Evolutionary conservation across 2,329 filamentous ascomycete species (phyloP).

Genomic region (Botrytis cinerea): DNA sequence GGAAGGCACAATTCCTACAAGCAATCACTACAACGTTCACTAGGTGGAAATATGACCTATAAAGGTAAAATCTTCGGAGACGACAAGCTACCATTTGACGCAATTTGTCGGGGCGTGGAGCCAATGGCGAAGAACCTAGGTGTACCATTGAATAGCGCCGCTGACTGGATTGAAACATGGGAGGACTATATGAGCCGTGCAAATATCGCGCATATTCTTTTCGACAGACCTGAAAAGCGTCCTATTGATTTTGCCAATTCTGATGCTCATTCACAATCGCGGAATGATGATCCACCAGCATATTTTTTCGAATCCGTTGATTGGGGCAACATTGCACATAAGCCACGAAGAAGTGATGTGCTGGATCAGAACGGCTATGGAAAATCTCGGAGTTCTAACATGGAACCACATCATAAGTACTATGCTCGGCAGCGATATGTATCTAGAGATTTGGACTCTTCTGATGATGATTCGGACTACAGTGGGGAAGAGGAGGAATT

Average conservation of each 20-base stretch:
- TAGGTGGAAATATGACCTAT: constrained; percentile 6
- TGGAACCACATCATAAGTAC: not conserved
- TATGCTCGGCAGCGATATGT: not conserved
- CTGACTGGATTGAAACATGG: constrained; percentile 14
- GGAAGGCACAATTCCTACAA: not conserved
- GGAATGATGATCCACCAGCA: not conserved
- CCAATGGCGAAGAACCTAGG: not conserved
- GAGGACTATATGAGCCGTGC: constrained; percentile 7
- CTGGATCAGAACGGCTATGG: not conserved
- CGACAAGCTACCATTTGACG: not conserved
- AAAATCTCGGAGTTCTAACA: not conserved
- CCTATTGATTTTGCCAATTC: not conserved
- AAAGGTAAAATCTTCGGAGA: constrained; percentile 18
- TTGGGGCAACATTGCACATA: not conserved
- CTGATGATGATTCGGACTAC: not conserved
- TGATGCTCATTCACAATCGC: not conserved
- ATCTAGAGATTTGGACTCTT: not conserved
- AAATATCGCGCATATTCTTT: constrained; percentile 10
- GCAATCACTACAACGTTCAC: not conserved
- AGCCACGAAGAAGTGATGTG: not conserved
- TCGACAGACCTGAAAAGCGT: constrained; percentile 11
- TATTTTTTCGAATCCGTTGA: not conserved
- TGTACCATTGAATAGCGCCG: not conserved
- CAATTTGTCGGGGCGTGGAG: constrained; percentile 4
- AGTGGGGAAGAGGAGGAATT: not conserved